Evolutionary conservation across 257 asterid species (phyloP).

Genomic region (Datura wrightii): DNA sequence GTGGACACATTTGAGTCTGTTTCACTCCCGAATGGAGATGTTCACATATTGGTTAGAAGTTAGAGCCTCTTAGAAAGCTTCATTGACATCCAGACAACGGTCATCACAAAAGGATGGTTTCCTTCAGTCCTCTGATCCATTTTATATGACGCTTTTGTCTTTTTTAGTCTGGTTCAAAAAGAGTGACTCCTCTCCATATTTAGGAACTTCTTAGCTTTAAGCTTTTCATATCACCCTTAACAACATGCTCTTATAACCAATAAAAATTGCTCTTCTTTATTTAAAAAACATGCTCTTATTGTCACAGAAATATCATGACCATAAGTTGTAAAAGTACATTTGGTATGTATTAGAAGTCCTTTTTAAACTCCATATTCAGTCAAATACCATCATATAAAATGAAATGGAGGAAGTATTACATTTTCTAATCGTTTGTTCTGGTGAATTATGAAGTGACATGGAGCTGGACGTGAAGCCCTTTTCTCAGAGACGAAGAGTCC

Average conservation of each 20-base stretch:
- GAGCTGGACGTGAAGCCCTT: conserved; percentile 80
- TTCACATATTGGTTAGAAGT: background rate
- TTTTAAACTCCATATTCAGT: background rate
- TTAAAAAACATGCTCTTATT: background rate
- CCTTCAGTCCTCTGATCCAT: background rate
- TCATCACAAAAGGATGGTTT: background rate
- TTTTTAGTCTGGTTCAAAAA: background rate
- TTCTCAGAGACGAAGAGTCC: conserved; percentile 89
- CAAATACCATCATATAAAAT: background rate
- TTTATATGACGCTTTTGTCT: background rate
- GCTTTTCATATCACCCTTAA: background rate
- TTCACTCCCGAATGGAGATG: background rate
- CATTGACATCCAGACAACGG: too few species aligned
- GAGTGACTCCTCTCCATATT: background rate
- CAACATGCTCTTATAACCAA: conserved; percentile 6
- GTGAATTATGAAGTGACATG: conserved; percentile 45
- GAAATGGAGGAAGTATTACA: background rate
- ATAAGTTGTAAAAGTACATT: background rate
- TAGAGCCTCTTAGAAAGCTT: too few species aligned
- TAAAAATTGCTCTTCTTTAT: background rate
- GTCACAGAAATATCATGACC: background rate
- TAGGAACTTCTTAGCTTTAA: background rate
- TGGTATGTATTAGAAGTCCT: background rate
- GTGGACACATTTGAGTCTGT: background rate
- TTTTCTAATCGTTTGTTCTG: background rate